Base-by-base conservation (phyloP, 805 yeast genomes). In the Candida nitratophila region DNA sequence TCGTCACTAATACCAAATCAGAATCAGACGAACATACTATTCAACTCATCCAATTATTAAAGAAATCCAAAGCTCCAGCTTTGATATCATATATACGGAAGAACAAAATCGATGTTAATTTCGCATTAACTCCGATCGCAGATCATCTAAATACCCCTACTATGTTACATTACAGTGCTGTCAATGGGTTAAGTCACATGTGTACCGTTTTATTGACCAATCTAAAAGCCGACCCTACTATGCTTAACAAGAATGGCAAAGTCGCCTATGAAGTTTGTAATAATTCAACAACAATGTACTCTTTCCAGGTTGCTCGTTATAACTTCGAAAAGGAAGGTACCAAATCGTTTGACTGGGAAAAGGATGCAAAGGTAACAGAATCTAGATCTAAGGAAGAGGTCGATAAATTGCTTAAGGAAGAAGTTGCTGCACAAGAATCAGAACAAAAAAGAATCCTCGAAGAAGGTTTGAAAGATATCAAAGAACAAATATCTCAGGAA, bases 1-100 rank as follows among this genome's bases (percentile, higher is more conserved):
- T 32, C 20, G 32, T 5, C 6, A 26, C 7, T 4, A 20, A 27
- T 1, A 29, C 50, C 5, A 44, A 48, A 17, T 41, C 69, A 0
- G 67, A 56, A 14, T 66, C 62, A 9, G 88, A 76, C 36, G 64
- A 57, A 37, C 79, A 76, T 37, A 71, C 95, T 0, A 58, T 55
- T 17, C 89, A 86, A 48, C 54, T 89, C 11, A 59, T 82, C 1
- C 61, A 69, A 2, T 66, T 82, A 24, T 57, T 91, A 47, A 84
- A 81, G 53, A 83, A 81, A 51, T 83, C 88, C 4, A 83, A 81
- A 52, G 86, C 89, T 0, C 95, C 96, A 1, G 75, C 84, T 26
- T 59, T 93, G 36, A 64, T 83, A 0, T 64, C 78, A 1, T 86
- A 79, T 54, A 47, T 90, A 42, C 74, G 72, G 46, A 76, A 79